Conservation (phyloP, 2,329 filamentous ascomycete genomes). For the Thielaviopsis musarum region DNA sequence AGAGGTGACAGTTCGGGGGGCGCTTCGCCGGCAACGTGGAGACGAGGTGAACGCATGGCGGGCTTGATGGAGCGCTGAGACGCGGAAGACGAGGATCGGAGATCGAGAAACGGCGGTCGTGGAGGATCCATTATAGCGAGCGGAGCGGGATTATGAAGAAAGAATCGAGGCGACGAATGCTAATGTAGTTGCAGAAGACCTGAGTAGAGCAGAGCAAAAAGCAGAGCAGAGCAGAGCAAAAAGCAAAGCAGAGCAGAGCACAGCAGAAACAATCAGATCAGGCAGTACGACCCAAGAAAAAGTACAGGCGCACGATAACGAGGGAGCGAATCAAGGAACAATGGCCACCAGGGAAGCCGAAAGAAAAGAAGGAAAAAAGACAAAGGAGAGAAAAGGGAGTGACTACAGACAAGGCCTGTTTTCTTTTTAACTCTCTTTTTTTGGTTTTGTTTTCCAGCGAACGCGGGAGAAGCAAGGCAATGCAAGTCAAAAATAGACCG, state of each 20-base stretch:
- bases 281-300: neutral
- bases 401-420: neutral
- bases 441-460: neutral
- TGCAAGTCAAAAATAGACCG: neutral
- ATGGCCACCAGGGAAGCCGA: neutral
- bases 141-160: neutral
- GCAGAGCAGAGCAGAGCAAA: too few species aligned
- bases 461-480: neutral
- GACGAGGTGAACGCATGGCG: constrained; percentile 52
- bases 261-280: neutral
- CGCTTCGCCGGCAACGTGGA: constrained; percentile 62
- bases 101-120: constrained; percentile 38
- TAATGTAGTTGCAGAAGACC: neutral
- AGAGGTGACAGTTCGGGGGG: constrained; percentile 86
- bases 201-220: neutral
- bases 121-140: constrained; percentile 31
- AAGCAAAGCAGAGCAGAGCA: too few species aligned
- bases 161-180: neutral
- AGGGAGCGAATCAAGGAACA: neutral
- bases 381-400: neutral
- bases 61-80: constrained; percentile 28
- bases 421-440: neutral
- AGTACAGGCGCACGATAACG: neutral
- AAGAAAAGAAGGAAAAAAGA: neutral
- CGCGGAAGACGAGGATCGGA: constrained; percentile 39